Evolutionary conservation across 176 grass and related monocot genomes (phyloP).

Genomic region (Musa acuminata): DNA sequence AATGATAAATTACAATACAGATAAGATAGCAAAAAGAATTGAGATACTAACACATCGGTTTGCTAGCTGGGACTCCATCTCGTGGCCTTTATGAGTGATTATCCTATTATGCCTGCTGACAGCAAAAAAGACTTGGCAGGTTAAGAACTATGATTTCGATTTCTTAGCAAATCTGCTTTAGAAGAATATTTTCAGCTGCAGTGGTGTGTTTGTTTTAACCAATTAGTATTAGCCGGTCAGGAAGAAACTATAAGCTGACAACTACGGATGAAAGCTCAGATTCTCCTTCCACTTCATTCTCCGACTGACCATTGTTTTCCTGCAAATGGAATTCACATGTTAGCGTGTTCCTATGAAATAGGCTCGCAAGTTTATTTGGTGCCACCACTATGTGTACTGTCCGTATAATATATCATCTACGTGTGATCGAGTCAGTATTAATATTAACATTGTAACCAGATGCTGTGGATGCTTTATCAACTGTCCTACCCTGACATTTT

Average conservation of each 20-base stretch:
- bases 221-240: constrained; percentile 34
- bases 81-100: no score
- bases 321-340: constrained; percentile 8
- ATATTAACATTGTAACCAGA: neutral
- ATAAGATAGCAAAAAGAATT: neutral
- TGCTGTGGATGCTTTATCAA: neutral
- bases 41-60: neutral
- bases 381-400: no score
- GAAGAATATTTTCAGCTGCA: neutral
- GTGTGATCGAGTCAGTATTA: no score
- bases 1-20: neutral
- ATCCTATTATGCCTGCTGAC: neutral
- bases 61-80: neutral
- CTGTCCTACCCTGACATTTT: no score
- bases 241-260: constrained; percentile 51
- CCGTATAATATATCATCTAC: no score
- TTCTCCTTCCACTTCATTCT: constrained; percentile 48
- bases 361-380: neutral
- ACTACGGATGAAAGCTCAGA: constrained; percentile 58
- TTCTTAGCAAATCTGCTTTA: neutral
- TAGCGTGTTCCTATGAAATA: neutral
- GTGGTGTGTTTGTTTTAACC: neutral
- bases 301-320: constrained; percentile 43
- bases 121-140: neutral
- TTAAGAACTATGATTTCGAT: neutral